Base-by-base conservation (phyloP, 345 rosid genomes). In the Sisymbrium altissimum region DNA sequence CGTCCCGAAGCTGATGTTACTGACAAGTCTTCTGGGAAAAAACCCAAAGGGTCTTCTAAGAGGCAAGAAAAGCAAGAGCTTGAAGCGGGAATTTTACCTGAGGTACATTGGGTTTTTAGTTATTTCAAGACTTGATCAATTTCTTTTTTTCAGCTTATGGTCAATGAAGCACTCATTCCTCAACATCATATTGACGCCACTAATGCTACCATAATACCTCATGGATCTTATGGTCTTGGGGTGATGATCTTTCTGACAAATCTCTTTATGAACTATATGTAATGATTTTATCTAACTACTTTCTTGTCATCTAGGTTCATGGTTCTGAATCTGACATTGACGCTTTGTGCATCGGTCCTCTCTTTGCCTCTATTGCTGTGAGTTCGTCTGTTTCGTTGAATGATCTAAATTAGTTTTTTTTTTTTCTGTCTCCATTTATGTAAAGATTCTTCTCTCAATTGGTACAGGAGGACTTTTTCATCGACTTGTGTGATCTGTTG, bases 181-280 rank as follows among this genome's bases (percentile, higher is more conserved):
- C 79, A 74, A 39, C 25, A 23, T 23, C 25, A 1, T 23, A 23
- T 23, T 23, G 71, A 68, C 6, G 79, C 79, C 18, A 76, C 78
- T 5, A 72, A 63, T 67, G 89, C 89, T 7, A 77, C 87, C 15
- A 19, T 87, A 17, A 55, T 87, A 61, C 64, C 89, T 21, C 81
- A 81, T 27, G 92, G 92, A 44, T n/a, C n/a, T n/a, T n/a, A n/a
- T n/a, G 88, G 84, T 45, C 88, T 85, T 33, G 88, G 89, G 40
- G 89, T 87, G 70, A 23, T 23, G n/a, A n/a, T 23, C 25, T 23
- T 23, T 23, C 25, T 23, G 3, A 23, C 1, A 23, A 3, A 1
- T 23, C 3, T 23, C 1, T 23, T 23, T 23, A 23, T 23, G 25
- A 23, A 23, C 25, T 1, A 3, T 23, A 23, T 23, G 25, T n/a